Evolutionary conservation across 2,329 filamentous ascomycete species (phyloP), one percentile per base, ranked within the genome.

Genomic region (Colletotrichum acutatum): DNA sequence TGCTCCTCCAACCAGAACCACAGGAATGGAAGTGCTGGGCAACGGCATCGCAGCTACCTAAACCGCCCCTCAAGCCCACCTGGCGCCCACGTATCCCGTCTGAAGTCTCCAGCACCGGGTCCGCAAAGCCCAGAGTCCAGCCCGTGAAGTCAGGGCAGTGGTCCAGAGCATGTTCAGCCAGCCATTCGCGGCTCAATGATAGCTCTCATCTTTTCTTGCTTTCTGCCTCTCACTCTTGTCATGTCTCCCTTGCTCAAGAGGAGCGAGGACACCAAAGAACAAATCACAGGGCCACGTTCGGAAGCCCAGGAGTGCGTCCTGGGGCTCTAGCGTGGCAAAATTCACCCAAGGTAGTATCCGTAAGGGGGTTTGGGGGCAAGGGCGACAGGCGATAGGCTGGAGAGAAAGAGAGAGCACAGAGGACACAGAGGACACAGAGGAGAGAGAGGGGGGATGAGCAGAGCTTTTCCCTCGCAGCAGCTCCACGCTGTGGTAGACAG

Each of bases 21-120:
- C 53, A 57, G 66, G 60, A 70, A 72, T 60, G 37, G 37, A 42
- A 42, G 37, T 42, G 70, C 59, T 61, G 46, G 34, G 60, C 34
- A 64, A 72, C 60, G 66, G 46, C 34, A 52, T 70, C 60, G 46
- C 32, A 30, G 30, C 22, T n/a, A 22, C 37, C 37, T 42, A 42
- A 42, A 42, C 37, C 14, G 32, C 22, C 46, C 37, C 16, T 32
- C 46, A 19, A 53, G 19, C 60, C 46, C 42, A 63, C 66, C 70
- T 70, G 42, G 3, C 59, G 52, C 52, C 52, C 65, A 52, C 59
- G 52, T 54, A 54, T 26, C 22, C 52, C 19, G 42, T 42, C 14
- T 14, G 14, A 16, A 42, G 37, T 49, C 42, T 49, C 42, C 42
- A 49, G 19, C 9, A 49, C 42, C 42, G 19, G 5, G 1, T 19